These are phyloP conservation scores for Fusarium phyllophilum DNA, from an alignment of 2,329 filamentous ascomycete species.

Conservation along the genomic window DNA sequence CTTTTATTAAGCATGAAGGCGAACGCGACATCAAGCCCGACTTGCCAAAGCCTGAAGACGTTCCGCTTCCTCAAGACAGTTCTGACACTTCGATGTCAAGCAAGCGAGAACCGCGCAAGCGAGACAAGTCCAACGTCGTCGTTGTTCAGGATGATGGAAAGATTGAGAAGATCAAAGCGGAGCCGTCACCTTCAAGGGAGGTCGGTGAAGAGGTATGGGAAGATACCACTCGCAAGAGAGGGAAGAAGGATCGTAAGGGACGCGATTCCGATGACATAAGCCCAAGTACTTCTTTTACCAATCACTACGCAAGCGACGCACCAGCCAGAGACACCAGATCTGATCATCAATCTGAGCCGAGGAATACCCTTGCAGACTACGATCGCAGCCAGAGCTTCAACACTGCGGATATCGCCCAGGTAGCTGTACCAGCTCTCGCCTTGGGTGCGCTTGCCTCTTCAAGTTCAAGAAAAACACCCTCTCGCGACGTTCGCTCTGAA, in stretches of 20 bases:
- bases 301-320: conserved; percentile 42
- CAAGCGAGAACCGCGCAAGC: conserved; percentile 53
- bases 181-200: conserved; percentile 32
- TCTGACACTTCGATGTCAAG: conserved; percentile 44
- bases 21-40: conserved; percentile 11
- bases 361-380: conserved; percentile 13
- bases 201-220: conserved; percentile 38
- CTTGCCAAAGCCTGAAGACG: conserved; percentile 30
- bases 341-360: conserved; percentile 19
- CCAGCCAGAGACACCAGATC: conserved; percentile 27
- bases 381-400: conserved; percentile 18
- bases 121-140: conserved; percentile 51
- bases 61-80: conserved; percentile 38
- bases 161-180: conserved; percentile 21
- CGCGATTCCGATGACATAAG: conserved; percentile 42
- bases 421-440: conserved; percentile 33
- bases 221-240: conserved; percentile 46
- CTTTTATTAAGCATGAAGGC: conserved; percentile 32
- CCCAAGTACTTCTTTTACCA: conserved; percentile 44
- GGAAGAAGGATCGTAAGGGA: conserved; percentile 47
- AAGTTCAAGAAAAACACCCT: conserved; percentile 12
- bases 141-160: conserved; percentile 44
- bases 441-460: conserved; percentile 34
- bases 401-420: conserved; percentile 19
- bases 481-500: conserved; percentile 32